These are phyloP conservation scores for Sordaria brevicollis DNA, from an alignment of 495 filamentous ascomycete genomes.

Conservation along the genomic window DNA sequence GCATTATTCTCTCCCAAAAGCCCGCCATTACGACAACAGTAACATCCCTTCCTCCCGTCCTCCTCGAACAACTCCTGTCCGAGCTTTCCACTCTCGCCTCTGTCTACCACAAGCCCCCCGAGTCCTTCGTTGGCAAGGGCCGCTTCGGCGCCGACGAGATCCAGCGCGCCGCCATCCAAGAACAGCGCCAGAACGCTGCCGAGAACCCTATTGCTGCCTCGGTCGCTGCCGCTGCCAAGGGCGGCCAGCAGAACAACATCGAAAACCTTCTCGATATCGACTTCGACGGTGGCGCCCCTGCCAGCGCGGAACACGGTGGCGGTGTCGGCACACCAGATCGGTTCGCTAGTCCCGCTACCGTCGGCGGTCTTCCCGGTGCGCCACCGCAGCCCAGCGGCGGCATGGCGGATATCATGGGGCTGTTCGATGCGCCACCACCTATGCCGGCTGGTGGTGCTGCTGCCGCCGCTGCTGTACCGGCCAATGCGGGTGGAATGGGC, in stretches of 20 bases:
- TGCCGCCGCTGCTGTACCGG: background rate
- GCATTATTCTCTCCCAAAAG: slow-evolving; percentile 93
- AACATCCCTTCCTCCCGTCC: slow-evolving; percentile 84
- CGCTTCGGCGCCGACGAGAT: slow-evolving; percentile 83
- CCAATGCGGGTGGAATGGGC: slow-evolving; percentile 11
- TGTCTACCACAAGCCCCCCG: slow-evolving; percentile 94
- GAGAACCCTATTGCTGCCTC: slow-evolving; percentile 92
- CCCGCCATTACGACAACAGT: slow-evolving; percentile 93
- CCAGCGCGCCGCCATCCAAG: slow-evolving; percentile 91
- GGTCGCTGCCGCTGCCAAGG: slow-evolving; percentile 55
- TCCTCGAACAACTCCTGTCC: slow-evolving; percentile 93
- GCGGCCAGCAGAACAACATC: slow-evolving; percentile 59
- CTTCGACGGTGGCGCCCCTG: slow-evolving; percentile 90
- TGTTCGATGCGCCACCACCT: slow-evolving; percentile 50
- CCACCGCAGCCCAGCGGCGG: slow-evolving; percentile 40
- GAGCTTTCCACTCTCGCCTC: slow-evolving; percentile 94
- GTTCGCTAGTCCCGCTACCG: slow-evolving; percentile 51
- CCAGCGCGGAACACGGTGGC: slow-evolving; percentile 69
- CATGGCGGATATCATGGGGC: slow-evolving; percentile 83
- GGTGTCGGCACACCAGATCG: slow-evolving; percentile 66
- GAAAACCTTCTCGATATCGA: slow-evolving; percentile 97
- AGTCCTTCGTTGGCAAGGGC: slow-evolving; percentile 92
- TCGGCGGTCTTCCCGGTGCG: slow-evolving; percentile 15
- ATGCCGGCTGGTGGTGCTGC: slow-evolving; percentile 16
- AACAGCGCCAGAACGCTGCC: slow-evolving; percentile 79